Base-by-base conservation (phyloP, 2,329 filamentous ascomycete genomes). In the Diaporthe sp. region DNA sequence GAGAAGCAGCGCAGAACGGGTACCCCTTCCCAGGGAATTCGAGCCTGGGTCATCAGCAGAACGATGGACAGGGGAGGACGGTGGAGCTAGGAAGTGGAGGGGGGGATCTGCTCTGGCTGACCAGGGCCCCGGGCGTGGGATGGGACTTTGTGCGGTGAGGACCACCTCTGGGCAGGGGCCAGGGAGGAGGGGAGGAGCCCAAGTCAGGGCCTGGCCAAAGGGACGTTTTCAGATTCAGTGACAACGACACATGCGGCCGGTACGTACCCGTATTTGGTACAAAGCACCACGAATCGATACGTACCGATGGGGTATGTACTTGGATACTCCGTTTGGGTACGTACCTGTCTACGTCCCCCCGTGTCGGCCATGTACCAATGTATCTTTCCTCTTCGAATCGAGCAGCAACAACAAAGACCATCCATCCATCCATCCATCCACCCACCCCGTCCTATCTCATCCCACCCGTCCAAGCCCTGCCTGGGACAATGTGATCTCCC, bases 241-340 rank as follows among this genome's bases (percentile, higher is more conserved):
- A 68, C 63, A 68, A 47, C 42, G 9, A 53, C 47, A 68, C 3
- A 32, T 47, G 37, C 15, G 22, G 32, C 44, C 0, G 72, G 65
- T 71, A 70, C 63, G 50, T 71, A 70, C 50, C 63, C 47, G 66
- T 73, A 71, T 51, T 27, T 44, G 53, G 72, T 70, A 71, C 63
- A 51, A 70, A 51, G 61, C 32, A 63, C 44, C 30, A 55, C 25
- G 10, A 32, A 42, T 68, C 63, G 73, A 58, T 72, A 73, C 65
- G 63, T 71, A 71, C 70, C 65, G 59, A 51, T n/a, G 39, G 39
- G 74, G 66, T 72, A 74, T 56, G 71, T 72, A 68, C 71, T 55
- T 74, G 53, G 44, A 55, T 76, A 73, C 73, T 71, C 53, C 73
- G 77, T 78, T 76, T 65, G 25, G 39, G 35, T 70, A 77, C 76